phyloP scores from a whole-genome alignment of 768 basidiomycete genomes.

The Lactarius hatsudake region DNA sequence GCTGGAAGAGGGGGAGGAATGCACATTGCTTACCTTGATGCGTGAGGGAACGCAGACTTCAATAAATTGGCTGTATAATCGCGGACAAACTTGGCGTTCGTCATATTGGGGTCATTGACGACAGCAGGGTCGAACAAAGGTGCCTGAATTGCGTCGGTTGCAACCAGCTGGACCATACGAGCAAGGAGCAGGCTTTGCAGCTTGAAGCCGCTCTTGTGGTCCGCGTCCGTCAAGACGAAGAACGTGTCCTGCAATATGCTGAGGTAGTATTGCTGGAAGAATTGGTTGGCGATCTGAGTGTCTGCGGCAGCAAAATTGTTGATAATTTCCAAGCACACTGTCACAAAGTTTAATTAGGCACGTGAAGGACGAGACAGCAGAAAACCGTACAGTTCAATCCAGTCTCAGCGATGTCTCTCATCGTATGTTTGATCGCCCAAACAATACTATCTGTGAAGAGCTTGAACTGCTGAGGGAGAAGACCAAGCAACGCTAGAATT shows the following conservation, averaged over 20 bases:
- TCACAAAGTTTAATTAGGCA: conserved; percentile 13
- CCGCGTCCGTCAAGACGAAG: conserved; percentile 95
- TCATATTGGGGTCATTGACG: conserved; percentile 64
- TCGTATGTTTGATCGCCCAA: conserved; percentile 99
- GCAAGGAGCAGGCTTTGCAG: conserved; percentile 90
- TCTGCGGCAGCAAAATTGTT: conserved; percentile 91
- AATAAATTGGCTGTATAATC: conserved; percentile 86
- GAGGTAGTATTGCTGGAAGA: conserved; percentile 96
- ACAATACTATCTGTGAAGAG: conserved; percentile 97
- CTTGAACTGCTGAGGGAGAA: conserved; percentile 94
- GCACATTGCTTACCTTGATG: conserved; percentile 64
- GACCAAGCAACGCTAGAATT: conserved; percentile 68
- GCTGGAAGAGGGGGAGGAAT: not conserved
- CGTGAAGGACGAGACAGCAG: conserved; percentile 9
- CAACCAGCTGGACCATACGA: conserved; percentile 89
- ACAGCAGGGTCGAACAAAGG: conserved; percentile 83
- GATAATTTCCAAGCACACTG: conserved; percentile 90
- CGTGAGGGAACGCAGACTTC: conserved; percentile 87
- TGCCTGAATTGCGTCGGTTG: conserved; percentile 72
- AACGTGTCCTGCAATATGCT: conserved; percentile 93
- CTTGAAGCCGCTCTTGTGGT: conserved; percentile 99
- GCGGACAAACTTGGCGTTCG: conserved; percentile 77
- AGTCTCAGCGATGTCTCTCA: conserved; percentile 96
- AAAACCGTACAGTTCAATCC: conserved; percentile 65
- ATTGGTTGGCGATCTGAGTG: conserved; percentile 75